Evolutionary conservation across 352 stramenopile species (phyloP), one percentile per base, ranked within the genome.

Genomic region (Phytopythium oedochilum): DNA sequence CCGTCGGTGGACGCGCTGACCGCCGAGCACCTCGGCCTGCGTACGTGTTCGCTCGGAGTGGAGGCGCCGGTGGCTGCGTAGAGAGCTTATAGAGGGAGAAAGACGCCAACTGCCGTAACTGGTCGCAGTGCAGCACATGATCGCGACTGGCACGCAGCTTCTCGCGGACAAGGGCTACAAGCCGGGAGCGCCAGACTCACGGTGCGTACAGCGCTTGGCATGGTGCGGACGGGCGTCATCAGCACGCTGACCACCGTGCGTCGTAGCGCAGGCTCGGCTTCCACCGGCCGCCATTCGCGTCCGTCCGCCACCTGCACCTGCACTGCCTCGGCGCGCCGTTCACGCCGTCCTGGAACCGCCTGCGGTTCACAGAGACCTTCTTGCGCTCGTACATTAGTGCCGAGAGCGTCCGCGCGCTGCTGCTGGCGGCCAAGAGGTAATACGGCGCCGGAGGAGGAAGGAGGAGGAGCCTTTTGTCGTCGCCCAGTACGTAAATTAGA

Each of bases 271-370:
- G 81, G 56, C 61, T 92, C 31, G 81, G 81, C 32, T 92, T 92
- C 63, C 81, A 92, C 49, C 73, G 70, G 15, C 75, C 75, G 20
- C 78, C 75, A 29, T 92, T 89, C 56, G 70, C 77, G 7, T 92
- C 81, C 0, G 72, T 92, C 15, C 63, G 71, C n/a, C 81, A 92
- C 44, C 55, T 92, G 28, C 81, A 92, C 40, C 58, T 92, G 50
- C 81, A 92, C 49, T 92, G 77, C 54, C 60, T 92, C 15, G 78
- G 78, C 17, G 52, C 82, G 11, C 81, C 78, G 6, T 89, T 92
- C 51, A 47, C 75, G 7, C 78, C 76, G 0, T 58, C 46, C 2
- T 92, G 78, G 81, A 87, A 89, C 48, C 73, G 66, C 8, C 61
- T 88, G 23, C 66, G 81, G 22, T 92, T 71, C 62, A 84, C 57